A percentile compares a stretch with the other conserved stretches of the same genome.
phyloP scores from a whole-genome alignment of 2,329 filamentous ascomycete species.

The Knufia fluminis region DNA sequence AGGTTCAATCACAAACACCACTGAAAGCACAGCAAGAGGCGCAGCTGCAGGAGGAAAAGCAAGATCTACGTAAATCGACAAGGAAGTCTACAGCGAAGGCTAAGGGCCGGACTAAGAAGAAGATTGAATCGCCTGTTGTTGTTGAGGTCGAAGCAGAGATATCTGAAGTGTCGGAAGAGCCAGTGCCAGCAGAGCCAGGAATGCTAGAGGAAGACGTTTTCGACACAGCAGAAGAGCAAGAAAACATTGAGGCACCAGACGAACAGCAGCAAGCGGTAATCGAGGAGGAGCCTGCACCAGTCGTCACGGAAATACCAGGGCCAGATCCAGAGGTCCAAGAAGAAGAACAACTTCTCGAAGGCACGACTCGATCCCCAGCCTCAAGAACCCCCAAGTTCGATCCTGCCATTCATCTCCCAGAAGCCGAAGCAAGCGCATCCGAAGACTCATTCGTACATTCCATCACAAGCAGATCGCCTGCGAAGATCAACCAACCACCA shows the following conservation, averaged over 20 bases:
- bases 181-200: neutral
- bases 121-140: neutral
- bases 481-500: conserved; percentile 12
- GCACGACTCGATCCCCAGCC: neutral
- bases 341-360: conserved; percentile 2
- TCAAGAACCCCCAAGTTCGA: conserved; percentile 25
- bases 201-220: neutral
- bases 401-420: conserved; percentile 18
- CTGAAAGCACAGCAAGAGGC: conserved; percentile 10
- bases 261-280: no score
- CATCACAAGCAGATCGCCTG: conserved; percentile 24
- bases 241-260: neutral
- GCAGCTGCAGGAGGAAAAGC: neutral
- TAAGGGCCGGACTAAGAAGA: neutral
- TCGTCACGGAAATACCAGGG: conserved; percentile 5
- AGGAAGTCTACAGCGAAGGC: conserved; percentile 1
- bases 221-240: neutral
- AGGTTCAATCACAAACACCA: conserved; percentile 6
- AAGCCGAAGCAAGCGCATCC: conserved; percentile 4
- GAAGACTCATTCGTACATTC: conserved; percentile 27
- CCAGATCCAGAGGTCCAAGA: neutral
- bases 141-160: neutral
- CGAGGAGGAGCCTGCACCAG: no score
- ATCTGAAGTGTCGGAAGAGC: neutral
- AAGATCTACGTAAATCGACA: conserved; percentile 9